These are phyloP conservation scores for Heliophila coronopifolia DNA, from an alignment of 441 rosid species.

Conservation along the genomic window DNA sequence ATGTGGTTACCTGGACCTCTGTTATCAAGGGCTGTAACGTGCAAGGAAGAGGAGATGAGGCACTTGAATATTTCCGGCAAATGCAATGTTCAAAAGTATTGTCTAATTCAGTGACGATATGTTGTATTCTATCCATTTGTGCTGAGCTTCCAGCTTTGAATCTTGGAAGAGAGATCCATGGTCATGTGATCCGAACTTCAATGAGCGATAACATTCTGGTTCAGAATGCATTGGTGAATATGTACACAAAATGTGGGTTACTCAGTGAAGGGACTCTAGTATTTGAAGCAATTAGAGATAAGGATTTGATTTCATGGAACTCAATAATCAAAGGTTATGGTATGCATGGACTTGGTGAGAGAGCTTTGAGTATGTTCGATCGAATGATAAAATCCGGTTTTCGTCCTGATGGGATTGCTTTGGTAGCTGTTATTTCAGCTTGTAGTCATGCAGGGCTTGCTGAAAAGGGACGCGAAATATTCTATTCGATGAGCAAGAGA, in stretches of 20 bases:
- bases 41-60: constrained; percentile 42
- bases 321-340: constrained; percentile 39
- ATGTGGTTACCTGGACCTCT: constrained; percentile 60
- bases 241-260: constrained; percentile 67
- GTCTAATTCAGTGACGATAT: constrained; percentile 52
- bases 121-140: constrained; percentile 54
- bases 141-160: constrained; percentile 50
- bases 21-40: constrained; percentile 57
- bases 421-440: constrained; percentile 37
- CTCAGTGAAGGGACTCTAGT: constrained; percentile 39
- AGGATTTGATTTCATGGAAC: constrained; percentile 43
- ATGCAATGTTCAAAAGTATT: constrained; percentile 52
- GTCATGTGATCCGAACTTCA: constrained; percentile 42
- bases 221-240: constrained; percentile 55
- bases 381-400: constrained; percentile 33
- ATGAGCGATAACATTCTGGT: constrained; percentile 48
- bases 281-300: constrained; percentile 41
- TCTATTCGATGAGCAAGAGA: constrained; percentile 24
- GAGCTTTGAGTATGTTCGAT: constrained; percentile 31
- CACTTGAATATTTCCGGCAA: constrained; percentile 51
- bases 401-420: constrained; percentile 35
- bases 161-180: constrained; percentile 58
- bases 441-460: constrained; percentile 41
- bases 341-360: constrained; percentile 37
- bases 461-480: constrained; percentile 30